Percentiles rank a stretch among this genome's conserved stretches.
Evolutionary conservation across 2,329 filamentous ascomycete species (phyloP).

Genomic region (Fusarium domesticum): DNA sequence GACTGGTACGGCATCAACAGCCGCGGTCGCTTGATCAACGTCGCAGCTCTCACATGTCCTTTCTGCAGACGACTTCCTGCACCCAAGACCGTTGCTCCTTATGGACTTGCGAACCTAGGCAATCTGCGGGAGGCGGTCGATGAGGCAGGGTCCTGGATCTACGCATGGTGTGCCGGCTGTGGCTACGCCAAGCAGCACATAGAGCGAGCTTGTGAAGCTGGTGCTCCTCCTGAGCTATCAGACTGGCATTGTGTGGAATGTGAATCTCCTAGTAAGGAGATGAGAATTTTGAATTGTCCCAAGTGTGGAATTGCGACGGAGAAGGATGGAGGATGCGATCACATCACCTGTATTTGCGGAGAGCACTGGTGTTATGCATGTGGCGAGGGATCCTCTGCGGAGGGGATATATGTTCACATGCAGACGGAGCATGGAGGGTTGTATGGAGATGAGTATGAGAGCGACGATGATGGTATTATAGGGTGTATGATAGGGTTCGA

Average conservation of each 20-base stretch:
- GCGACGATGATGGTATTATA: slow-evolving; percentile 14
- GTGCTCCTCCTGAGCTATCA: slow-evolving; percentile 35
- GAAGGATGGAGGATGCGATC: slow-evolving; percentile 38
- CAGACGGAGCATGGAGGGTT: slow-evolving; percentile 31
- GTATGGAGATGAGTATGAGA: slow-evolving; percentile 23
- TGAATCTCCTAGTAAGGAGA: slow-evolving; percentile 1
- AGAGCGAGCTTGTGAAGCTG: slow-evolving; percentile 44
- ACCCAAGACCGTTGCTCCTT: slow-evolving; percentile 34
- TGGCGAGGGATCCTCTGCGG: slow-evolving; percentile 26
- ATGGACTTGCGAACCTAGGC: slow-evolving; percentile 39
- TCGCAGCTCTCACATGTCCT: slow-evolving; percentile 47
- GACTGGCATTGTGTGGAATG: slow-evolving; percentile 45
- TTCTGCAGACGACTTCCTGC: slow-evolving; percentile 48
- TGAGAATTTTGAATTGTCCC: slow-evolving; percentile 34
- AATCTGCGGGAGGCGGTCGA: slow-evolving; percentile 39
- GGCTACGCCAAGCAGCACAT: slow-evolving; percentile 40
- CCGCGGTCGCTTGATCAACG: slow-evolving; percentile 44
- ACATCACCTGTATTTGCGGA: slow-evolving; percentile 38
- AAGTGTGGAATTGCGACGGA: slow-evolving; percentile 37
- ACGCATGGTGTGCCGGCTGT: slow-evolving; percentile 47
- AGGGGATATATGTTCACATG: slow-evolving; percentile 40
- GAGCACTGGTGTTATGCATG: slow-evolving; percentile 43
- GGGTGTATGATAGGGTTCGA: slow-evolving; percentile 7
- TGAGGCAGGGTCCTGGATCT: slow-evolving; percentile 43
- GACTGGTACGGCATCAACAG: slow-evolving; percentile 48